A percentile compares a stretch with the other conserved stretches of the same genome.
Evolutionary conservation across 2,329 filamentous ascomycete genomes (phyloP).

Genomic region (Lachnellula arida): DNA sequence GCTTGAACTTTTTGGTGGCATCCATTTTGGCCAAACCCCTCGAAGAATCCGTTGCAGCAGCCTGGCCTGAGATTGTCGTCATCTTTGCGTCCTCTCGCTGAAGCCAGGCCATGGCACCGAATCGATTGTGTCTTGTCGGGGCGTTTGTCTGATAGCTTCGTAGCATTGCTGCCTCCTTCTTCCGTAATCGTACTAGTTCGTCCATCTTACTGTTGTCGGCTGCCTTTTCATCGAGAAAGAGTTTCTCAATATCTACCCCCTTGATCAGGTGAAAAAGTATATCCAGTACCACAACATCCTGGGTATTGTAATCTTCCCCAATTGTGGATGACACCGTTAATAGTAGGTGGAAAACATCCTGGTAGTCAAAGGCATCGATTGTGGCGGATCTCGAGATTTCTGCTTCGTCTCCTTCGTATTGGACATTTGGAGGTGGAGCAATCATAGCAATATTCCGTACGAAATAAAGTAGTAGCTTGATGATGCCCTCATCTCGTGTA

Average conservation of each 20-base stretch:
- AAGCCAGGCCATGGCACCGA: slow-evolving; percentile 97
- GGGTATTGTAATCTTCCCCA: slow-evolving; percentile 84
- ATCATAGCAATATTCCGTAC: slow-evolving; percentile 87
- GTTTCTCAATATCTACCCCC: slow-evolving; percentile 73
- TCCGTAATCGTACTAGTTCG: slow-evolving; percentile 70
- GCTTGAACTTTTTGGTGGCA: slow-evolving; percentile 82
- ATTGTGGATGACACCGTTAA: slow-evolving; percentile 88
- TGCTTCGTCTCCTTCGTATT: slow-evolving; percentile 81
- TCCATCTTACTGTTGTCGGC: slow-evolving; percentile 63
- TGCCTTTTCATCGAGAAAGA: slow-evolving; percentile 80
- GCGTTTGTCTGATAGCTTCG: slow-evolving; percentile 71
- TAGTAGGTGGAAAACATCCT: slow-evolving; percentile 83
- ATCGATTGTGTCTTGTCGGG: slow-evolving; percentile 85
- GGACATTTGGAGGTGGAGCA: slow-evolving; percentile 63
- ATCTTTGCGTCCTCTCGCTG: slow-evolving; percentile 81
- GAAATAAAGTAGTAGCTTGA: slow-evolving; percentile 85
- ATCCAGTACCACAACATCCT: slow-evolving; percentile 87
- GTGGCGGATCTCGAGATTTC: slow-evolving; percentile 84
- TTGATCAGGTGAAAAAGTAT: slow-evolving; percentile 91
- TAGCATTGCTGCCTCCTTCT: slow-evolving; percentile 79
- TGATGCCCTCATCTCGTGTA: slow-evolving; percentile 80
- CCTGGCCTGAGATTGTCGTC: slow-evolving; percentile 83
- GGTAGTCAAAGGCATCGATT: slow-evolving; percentile 83
- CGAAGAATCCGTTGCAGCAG: slow-evolving; percentile 69
- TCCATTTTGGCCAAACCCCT: slow-evolving; percentile 85